phyloP scores from a whole-genome alignment of 352 stramenopile species.

The Phytophthora idaei region DNA sequence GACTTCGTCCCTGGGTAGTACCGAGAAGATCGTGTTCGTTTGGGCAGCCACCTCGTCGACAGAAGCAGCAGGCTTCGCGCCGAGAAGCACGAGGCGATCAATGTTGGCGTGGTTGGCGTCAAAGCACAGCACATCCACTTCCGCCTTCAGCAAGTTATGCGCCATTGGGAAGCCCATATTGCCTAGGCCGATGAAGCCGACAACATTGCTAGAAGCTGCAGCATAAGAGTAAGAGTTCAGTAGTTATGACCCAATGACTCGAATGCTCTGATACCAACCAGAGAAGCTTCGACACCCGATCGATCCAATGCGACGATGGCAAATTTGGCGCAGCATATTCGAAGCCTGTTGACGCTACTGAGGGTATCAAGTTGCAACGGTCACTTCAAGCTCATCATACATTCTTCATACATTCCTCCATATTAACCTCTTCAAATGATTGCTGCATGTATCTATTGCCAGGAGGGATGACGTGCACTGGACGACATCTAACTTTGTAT shows the following conservation, averaged over 20 bases:
- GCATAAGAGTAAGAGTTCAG: constrained; percentile 4
- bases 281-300: constrained; percentile 16
- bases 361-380: not conserved
- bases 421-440: not conserved
- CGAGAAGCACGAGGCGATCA: constrained; percentile 32
- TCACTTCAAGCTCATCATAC: constrained; percentile 11
- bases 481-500: constrained; percentile 26
- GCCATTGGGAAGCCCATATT: constrained; percentile 94
- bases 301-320: not conserved
- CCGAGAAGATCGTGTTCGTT: constrained; percentile 56
- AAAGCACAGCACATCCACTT: constrained; percentile 64
- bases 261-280: constrained; percentile 5
- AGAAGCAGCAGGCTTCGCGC: constrained; percentile 40
- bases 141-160: constrained; percentile 83
- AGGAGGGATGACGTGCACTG: not conserved
- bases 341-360: not conserved
- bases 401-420: not conserved
- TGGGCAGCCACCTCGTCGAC: constrained; percentile 48
- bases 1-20: constrained; percentile 74
- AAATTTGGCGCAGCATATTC: constrained; percentile 14
- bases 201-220: constrained; percentile 8
- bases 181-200: constrained; percentile 92
- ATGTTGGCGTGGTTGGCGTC: constrained; percentile 50
- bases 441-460: not conserved
- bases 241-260: not conserved